These are phyloP conservation scores for Glycine tomentella DNA, from an alignment of 306 rosid genomes.

Conservation along the genomic window DNA sequence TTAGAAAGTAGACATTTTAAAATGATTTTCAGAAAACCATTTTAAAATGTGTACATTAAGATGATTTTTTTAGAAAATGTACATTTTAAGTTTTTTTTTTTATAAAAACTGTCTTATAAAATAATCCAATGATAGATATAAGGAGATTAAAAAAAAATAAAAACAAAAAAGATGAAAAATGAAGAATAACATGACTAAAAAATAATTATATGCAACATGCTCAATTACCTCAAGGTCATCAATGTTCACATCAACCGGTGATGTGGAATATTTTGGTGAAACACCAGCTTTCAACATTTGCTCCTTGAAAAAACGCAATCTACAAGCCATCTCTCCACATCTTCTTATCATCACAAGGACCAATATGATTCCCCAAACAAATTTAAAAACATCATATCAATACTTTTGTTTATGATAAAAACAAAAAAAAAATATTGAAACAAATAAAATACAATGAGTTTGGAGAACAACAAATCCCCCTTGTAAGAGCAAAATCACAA, in stretches of 20 bases:
- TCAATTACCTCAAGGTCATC: slow-evolving; percentile 84
- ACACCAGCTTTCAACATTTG: slow-evolving; percentile 88
- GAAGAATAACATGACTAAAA: too few species aligned
- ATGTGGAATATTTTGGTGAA: slow-evolving; percentile 55
- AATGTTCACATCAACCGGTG: slow-evolving; percentile 59
- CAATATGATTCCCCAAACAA: slow-evolving; percentile 38
- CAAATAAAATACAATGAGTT: slow-evolving; percentile 26
- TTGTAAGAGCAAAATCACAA: slow-evolving; percentile 13
- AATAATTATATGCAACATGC: too few species aligned
- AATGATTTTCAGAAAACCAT: too few species aligned
- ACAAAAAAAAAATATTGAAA: slow-evolving; percentile 8
- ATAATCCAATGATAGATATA: too few species aligned
- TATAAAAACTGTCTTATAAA: too few species aligned
- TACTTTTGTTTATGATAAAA: not conserved
- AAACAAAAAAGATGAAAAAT: too few species aligned
- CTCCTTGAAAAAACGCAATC: slow-evolving; percentile 87
- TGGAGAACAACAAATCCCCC: slow-evolving; percentile 32
- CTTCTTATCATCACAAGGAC: slow-evolving; percentile 74
- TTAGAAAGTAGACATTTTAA: too few species aligned
- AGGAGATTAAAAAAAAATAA: too few species aligned
- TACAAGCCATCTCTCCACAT: slow-evolving; percentile 97
- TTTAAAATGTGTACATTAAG: too few species aligned
- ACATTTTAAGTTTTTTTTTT: too few species aligned
- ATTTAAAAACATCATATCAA: slow-evolving; percentile 32
- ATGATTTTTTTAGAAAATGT: too few species aligned